Evolutionary conservation across 148 eudicot genomes (phyloP).

Genomic region (Rhododendron kiyosumense): DNA sequence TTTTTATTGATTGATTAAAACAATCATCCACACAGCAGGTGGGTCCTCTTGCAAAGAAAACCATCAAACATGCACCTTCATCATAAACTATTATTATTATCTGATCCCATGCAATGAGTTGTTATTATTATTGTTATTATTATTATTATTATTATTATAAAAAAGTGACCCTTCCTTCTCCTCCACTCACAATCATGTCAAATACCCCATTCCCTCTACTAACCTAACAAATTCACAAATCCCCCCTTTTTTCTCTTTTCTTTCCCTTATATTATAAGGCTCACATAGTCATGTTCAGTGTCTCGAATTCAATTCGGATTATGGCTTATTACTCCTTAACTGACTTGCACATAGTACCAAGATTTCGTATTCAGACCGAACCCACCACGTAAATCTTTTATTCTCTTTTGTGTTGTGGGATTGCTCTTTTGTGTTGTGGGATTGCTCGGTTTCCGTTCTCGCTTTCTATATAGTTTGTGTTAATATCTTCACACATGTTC

Average conservation of each 20-base stretch:
- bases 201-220: conserved; percentile 10
- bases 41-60: neutral
- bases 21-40: neutral
- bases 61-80: neutral
- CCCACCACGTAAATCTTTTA: neutral
- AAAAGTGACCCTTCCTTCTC: conserved; percentile 14
- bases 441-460: neutral
- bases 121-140: neutral
- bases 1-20: neutral
- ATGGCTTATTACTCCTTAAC: neutral
- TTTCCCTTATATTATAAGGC: neutral
- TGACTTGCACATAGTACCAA: neutral
- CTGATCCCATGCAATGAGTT: conserved; percentile 6
- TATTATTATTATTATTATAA: neutral
- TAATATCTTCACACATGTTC: neutral
- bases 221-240: neutral
- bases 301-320: neutral
- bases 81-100: neutral
- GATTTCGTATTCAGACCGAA: neutral
- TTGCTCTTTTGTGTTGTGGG: neutral
- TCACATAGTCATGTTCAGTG: neutral
- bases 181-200: conserved; percentile 30
- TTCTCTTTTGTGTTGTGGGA: neutral
- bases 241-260: neutral
- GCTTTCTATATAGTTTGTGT: neutral